phyloP scores from a whole-genome alignment of 2,329 filamentous ascomycete genomes.

The Colletotrichum godetiae region DNA sequence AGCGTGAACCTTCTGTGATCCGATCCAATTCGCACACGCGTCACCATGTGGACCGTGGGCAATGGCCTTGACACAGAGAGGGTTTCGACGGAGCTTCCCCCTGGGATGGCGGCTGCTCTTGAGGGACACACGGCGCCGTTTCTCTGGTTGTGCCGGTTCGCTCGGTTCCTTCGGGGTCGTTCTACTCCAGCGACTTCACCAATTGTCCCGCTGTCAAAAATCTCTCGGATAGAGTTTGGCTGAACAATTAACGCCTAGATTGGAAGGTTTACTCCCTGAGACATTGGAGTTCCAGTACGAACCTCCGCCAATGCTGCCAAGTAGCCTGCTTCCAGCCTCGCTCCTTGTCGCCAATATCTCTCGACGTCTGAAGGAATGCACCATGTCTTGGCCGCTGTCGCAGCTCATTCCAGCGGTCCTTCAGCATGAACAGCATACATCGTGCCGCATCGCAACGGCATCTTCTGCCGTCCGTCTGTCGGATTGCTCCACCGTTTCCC shows the following conservation, averaged over 20 bases:
- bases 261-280: slow-evolving; percentile 27
- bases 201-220: not conserved
- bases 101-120: slow-evolving; percentile 17
- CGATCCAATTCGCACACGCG: slow-evolving; percentile 11
- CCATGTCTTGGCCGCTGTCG: slow-evolving; percentile 20
- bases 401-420: not conserved
- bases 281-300: slow-evolving; percentile 11
- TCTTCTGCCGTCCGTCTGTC: slow-evolving; percentile 1
- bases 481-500: slow-evolving; percentile 11
- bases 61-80: slow-evolving; percentile 25
- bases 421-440: not conserved
- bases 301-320: slow-evolving; percentile 14
- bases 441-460: slow-evolving; percentile 1
- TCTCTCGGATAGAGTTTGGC: slow-evolving; percentile 19
- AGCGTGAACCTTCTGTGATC: slow-evolving; percentile 22
- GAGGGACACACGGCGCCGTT: not conserved
- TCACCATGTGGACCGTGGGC: slow-evolving; percentile 23
- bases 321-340: not conserved
- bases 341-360: slow-evolving; percentile 19
- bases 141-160: not conserved
- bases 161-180: slow-evolving; percentile 1
- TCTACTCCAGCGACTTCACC: not conserved
- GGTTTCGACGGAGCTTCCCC: slow-evolving; percentile 27
- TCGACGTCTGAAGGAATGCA: not conserved
- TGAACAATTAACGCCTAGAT: not conserved